Evolutionary conservation across 768 basidiomycete species (phyloP).

Genomic region (Phanerochaete sordida): DNA sequence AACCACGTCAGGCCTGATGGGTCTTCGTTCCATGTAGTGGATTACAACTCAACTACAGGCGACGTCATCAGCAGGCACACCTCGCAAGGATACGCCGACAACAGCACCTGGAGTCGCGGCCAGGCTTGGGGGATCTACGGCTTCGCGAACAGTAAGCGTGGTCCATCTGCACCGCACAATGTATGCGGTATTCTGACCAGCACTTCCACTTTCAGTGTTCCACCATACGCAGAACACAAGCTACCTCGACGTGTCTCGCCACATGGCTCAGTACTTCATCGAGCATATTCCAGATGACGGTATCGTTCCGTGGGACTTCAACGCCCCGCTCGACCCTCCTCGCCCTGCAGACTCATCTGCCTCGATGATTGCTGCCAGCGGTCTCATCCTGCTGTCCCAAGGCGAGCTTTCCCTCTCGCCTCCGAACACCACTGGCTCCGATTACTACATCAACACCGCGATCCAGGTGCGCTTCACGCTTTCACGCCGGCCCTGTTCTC

Average conservation of each 20-base stretch:
- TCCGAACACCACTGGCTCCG: constrained; percentile 25
- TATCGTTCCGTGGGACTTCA: constrained; percentile 77
- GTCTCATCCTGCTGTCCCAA: constrained; percentile 52
- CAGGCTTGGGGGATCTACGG: constrained; percentile 73
- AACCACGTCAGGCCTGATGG: constrained; percentile 65
- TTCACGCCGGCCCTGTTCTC: neutral
- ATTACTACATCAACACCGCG: constrained; percentile 46
- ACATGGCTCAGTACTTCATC: constrained; percentile 58
- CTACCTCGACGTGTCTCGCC: constrained; percentile 60
- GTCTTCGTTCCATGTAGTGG: constrained; percentile 50
- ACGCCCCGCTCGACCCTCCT: constrained; percentile 56
- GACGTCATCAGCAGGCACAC: constrained; percentile 54
- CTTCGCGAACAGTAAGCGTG: constrained; percentile 57
- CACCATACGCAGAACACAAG: constrained; percentile 42
- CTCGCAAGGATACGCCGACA: constrained; percentile 58
- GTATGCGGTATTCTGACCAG: too few relatives aligned
- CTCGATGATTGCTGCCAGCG: constrained; percentile 58
- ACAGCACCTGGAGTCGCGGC: constrained; percentile 69
- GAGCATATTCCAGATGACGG: constrained; percentile 54
- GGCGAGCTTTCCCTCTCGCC: constrained; percentile 33
- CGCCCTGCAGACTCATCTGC: constrained; percentile 70
- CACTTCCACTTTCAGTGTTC: constrained; percentile 52
- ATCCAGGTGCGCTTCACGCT: constrained; percentile 35
- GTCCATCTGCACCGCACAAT: too few relatives aligned
- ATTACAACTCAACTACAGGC: constrained; percentile 66